Base-by-base conservation (phyloP, 1,139 yeast genomes). In the Kodamaea derodonti region DNA sequence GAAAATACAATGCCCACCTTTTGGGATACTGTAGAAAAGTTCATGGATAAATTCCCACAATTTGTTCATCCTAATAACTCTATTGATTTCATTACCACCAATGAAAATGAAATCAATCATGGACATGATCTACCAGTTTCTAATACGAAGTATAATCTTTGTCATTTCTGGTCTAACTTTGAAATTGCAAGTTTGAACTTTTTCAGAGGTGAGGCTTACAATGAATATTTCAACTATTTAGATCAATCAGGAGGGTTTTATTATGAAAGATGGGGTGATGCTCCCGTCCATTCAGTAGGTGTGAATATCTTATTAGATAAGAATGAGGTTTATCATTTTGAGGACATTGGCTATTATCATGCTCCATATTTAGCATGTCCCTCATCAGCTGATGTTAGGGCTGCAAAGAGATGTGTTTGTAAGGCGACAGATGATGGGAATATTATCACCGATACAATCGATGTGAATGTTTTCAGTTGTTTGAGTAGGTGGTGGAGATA, bases 251-350 rank as follows among this genome's bases (percentile, higher is more conserved):
- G 95, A 2, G 97, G 96, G 0, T 88, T 90, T 51, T 84, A 84
- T 56, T 87, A 87, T 53, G 94, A 84, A 58, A 67, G 98, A 45
- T 92, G 97, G 98, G 98, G 98, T 3, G 98, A 92, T 62, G 97
- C 97, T 0, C 97, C 98, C 0, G 95, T 92, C 4, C 97, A 92
- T 57, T 72, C 95, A 0, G 73, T 90, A 23, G 97, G 80, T 0
- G 75, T 81, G 4, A 61, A 80, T 1, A 56, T 90, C 24, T 60
- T 92, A 34, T 65, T 87, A 36, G 86, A 84, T 50, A 76, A 69
- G 41, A 58, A 75, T 29, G 78, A 82, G 48, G 73, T 92, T 33
- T 90, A 85, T 50, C 95, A 88, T 58, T 90, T 92, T 56, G 95
- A 88, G 44, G 96, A 88, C 51, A 72, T 92, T 20, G 97, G 97